These are phyloP conservation scores for Tephrocybe sp. DNA, from an alignment of 768 basidiomycete species.

Conservation along the genomic window DNA sequence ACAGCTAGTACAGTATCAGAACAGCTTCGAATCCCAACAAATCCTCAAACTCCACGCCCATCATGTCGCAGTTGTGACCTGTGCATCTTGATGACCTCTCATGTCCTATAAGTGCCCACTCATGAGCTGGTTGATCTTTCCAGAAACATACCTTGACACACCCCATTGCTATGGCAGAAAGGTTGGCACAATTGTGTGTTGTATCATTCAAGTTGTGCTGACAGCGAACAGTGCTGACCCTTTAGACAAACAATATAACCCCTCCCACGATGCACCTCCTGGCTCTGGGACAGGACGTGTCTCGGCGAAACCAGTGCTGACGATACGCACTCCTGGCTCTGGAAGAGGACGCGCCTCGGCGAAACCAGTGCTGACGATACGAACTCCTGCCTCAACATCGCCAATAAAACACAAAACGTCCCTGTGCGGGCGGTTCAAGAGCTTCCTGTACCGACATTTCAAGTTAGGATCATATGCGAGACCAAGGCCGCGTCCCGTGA, in stretches of 20 bases:
- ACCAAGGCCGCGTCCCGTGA: neutral
- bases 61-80: neutral
- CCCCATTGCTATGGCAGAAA: neutral
- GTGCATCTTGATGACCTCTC: neutral
- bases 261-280: too few relatives aligned
- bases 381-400: neutral
- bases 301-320: neutral
- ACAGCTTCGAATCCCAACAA: neutral
- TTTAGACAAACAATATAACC: too few relatives aligned
- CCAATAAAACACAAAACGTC: neutral
- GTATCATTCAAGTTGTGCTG: too few relatives aligned
- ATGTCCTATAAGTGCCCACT: neutral
- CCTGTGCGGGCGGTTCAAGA: slow-evolving; percentile 6
- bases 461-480: slow-evolving; percentile 1
- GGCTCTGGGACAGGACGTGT: too few relatives aligned
- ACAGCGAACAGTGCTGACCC: too few relatives aligned
- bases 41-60: neutral
- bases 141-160: neutral
- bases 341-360: too few relatives aligned
- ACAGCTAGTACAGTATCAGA: neutral
- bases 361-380: neutral
- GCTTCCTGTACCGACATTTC: slow-evolving; percentile 4
- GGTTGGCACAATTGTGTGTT: neutral
- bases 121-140: neutral
- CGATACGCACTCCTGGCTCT: neutral